Base-by-base conservation (phyloP, 257 asterid genomes). In the Anisodus tanguticus region DNA sequence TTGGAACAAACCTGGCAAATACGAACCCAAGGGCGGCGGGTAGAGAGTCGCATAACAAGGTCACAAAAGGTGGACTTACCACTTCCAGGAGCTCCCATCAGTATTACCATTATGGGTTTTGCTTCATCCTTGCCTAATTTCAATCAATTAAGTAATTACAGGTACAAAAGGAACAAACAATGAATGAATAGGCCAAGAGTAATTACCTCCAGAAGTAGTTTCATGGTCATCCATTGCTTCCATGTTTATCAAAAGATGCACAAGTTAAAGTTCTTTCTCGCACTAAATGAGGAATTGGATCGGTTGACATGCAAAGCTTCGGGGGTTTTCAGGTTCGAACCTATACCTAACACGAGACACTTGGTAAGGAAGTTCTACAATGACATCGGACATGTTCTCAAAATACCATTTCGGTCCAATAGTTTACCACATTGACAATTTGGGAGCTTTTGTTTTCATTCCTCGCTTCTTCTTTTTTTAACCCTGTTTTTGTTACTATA, bases 1-100 rank as follows among this genome's bases (percentile, higher is more conserved):
- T 22, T 22, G 26, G 57, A 70, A 83, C 35, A 49, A 85, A 95
- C 99, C 98, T 96, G 99, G 90, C 98, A 96, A 82, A 94, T 86
- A 79, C 99, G 99, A 62, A 84, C 88, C 99, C 99, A 96, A 4
- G 91, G 90, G 47, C 35, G 35, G 35, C 95, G 97, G 49, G 84
- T 22, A 76, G 97, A 88, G 78, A 68, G 66, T 82, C 82, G 88
- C 90, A 92, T 89, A 85, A 94, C 94, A 82, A 83, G 88, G 35
- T 31, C 35, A 31, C 35, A 31, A 31, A 31, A 31, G 35, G 35
- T 31, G 35, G 35, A 31, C 35, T 31, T 31, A 31, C 35, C 35
- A 31, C 35, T 31, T 31, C 35, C 35, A 31, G 35, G 35, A 26
- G 94, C 88, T 76, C 99, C 99, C 80, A 96, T 83, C 87, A 96